A percentile compares a stretch with the other conserved stretches of the same genome.
These are phyloP conservation scores for Eragrostis nindensis DNA, from an alignment of 176 grass and related monocot genomes.

Conservation along the genomic window DNA sequence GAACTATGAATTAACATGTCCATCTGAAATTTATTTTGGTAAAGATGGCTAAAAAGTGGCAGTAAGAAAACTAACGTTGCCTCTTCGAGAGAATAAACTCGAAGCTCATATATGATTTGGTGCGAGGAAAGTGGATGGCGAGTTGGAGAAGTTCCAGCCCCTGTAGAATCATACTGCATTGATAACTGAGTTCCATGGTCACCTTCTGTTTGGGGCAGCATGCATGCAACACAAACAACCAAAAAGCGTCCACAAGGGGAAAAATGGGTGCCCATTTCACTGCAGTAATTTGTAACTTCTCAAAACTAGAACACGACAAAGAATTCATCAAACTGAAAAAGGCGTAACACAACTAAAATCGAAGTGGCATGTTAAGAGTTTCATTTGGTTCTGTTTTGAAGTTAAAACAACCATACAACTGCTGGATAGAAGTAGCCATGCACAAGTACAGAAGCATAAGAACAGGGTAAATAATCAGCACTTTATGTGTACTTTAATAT, in stretches of 20 bases:
- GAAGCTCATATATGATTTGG: constrained; percentile 96
- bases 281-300: constrained; percentile 45
- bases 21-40: background rate
- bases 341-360: background rate
- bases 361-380: background rate
- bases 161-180: constrained; percentile 68
- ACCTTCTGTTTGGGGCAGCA: constrained; percentile 89
- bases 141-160: constrained; percentile 86
- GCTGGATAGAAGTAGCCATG: background rate
- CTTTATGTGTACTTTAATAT: background rate
- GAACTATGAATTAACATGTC: background rate
- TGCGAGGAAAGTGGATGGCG: constrained; percentile 86
- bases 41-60: background rate
- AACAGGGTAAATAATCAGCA: constrained; percentile 1
- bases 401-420: background rate
- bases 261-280: constrained; percentile 99
- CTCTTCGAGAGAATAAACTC: constrained; percentile 95
- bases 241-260: constrained; percentile 95
- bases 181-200: constrained; percentile 62
- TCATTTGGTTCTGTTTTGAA: background rate
- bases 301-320: background rate
- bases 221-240: constrained; percentile 96
- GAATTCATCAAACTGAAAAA: constrained; percentile 27
- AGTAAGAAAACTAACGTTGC: constrained; percentile 18
- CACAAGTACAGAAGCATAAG: constrained; percentile 29